These are phyloP conservation scores for Lentinula sp. DNA, from an alignment of 768 basidiomycete genomes.

Conservation along the genomic window DNA sequence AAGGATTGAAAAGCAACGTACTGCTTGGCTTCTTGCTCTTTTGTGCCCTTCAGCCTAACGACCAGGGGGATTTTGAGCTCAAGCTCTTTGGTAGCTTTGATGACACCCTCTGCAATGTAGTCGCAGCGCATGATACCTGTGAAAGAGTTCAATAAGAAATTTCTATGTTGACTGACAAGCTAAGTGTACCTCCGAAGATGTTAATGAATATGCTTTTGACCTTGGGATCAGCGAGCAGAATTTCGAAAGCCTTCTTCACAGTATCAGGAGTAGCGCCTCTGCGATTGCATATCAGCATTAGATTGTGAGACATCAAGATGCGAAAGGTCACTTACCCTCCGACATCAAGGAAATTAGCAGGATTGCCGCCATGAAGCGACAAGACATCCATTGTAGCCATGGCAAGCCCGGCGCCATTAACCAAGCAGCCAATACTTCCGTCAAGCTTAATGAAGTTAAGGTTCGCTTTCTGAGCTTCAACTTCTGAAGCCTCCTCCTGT, in stretches of 20 bases:
- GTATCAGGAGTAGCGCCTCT: conserved; percentile 99
- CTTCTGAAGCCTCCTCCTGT: conserved; percentile 96
- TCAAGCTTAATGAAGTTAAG: conserved; percentile 99
- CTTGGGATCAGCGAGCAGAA: conserved; percentile 82
- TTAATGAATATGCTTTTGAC: conserved; percentile 99
- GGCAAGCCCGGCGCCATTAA: conserved; percentile 97
- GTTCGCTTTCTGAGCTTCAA: conserved; percentile 93
- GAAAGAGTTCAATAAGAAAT: conserved; percentile 1
- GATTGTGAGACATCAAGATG: not conserved
- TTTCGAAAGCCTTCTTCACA: conserved; percentile 98
- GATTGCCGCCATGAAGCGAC: conserved; percentile 90
- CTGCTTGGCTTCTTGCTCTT: conserved; percentile 93
- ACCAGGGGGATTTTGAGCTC: conserved; percentile 80
- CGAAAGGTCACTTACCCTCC: conserved; percentile 60
- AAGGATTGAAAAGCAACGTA: conserved; percentile 32
- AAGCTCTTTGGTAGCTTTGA: conserved; percentile 94
- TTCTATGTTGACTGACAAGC: not conserved
- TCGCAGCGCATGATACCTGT: conserved; percentile 97
- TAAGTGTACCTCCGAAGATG: conserved; percentile 74
- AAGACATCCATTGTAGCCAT: conserved; percentile 99
- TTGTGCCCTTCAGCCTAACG: conserved; percentile 95
- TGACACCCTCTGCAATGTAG: conserved; percentile 97
- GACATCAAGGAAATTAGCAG: conserved; percentile 98
- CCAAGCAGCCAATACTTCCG: conserved; percentile 93
- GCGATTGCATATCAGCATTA: conserved; percentile 1